These are phyloP conservation scores for Pseudogymnoascus sp. DNA, from an alignment of 2,329 filamentous ascomycete genomes.

Conservation along the genomic window DNA sequence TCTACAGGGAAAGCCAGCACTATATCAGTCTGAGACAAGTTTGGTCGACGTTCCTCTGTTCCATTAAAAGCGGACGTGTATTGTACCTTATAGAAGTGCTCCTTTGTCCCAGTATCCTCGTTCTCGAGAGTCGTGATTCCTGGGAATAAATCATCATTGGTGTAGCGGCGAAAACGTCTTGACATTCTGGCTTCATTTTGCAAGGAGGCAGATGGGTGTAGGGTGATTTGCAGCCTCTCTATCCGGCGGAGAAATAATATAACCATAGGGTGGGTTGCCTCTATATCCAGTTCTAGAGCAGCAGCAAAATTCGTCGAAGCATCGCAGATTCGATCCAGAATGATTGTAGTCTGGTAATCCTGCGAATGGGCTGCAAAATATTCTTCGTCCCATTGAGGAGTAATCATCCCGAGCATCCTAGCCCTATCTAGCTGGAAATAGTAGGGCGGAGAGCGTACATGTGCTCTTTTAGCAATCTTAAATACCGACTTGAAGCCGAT, in stretches of 20 bases:
- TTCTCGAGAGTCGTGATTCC: neutral
- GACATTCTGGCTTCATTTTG: neutral
- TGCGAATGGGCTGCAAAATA: neutral
- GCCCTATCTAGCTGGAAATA: conserved; percentile 26
- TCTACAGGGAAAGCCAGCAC: conserved; percentile 41
- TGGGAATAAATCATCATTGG: neutral
- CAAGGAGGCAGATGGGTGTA: neutral
- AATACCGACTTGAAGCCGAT: conserved; percentile 33
- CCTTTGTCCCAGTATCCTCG: neutral
- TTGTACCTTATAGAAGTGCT: neutral
- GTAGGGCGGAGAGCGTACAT: conserved; percentile 33
- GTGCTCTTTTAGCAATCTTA: conserved; percentile 28
- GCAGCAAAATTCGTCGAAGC: neutral
- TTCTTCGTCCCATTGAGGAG: conserved; percentile 12
- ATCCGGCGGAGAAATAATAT: neutral
- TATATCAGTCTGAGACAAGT: conserved; percentile 31
- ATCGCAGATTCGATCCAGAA: neutral
- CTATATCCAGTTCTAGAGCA: neutral
- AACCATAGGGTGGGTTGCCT: neutral
- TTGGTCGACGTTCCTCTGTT: neutral
- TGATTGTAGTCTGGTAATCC: neutral
- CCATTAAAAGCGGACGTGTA: neutral
- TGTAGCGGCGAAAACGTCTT: neutral
- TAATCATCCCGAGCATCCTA: conserved; percentile 9
- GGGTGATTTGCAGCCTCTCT: neutral